Conservation (phyloP, 202 grass and related monocot species). For the Dendrocalamus latiflorus region DNA sequence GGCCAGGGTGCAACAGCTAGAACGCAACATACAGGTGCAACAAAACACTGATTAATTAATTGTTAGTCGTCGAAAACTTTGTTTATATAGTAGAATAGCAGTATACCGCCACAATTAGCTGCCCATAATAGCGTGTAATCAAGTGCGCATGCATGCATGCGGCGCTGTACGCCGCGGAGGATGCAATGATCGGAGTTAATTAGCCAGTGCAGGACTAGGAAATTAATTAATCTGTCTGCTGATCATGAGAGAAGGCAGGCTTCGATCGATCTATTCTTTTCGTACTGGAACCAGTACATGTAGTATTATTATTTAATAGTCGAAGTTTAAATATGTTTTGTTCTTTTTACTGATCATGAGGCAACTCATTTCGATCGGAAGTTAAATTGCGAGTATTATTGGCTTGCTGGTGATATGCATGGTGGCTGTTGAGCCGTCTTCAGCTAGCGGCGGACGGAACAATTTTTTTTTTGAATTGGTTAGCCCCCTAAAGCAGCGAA, state of each 20-base stretch:
- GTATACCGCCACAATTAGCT: background rate
- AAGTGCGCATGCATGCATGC: background rate
- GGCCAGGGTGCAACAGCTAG: background rate
- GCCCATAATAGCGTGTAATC: background rate
- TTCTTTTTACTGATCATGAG: too few species aligned
- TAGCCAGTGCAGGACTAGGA: background rate
- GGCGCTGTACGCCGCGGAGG: slow-evolving; percentile 3
- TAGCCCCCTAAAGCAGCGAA: too few species aligned
- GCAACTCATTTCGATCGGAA: too few species aligned
- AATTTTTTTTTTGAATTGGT: too few species aligned
- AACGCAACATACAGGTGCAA: background rate
- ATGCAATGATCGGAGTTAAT: background rate
- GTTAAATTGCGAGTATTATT: too few species aligned
- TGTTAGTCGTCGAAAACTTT: background rate
- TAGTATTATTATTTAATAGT: too few species aligned
- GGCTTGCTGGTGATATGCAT: too few species aligned
- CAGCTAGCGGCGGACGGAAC: too few species aligned
- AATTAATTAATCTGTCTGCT: background rate
- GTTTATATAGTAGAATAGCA: background rate
- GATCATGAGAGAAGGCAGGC: background rate
- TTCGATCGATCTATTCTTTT: too few species aligned
- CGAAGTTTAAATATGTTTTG: too few species aligned
- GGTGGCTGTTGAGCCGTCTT: too few species aligned
- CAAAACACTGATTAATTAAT: background rate
- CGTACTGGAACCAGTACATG: too few species aligned